Base-by-base conservation (phyloP, 2,329 filamentous ascomycete species). In the Aspergillus sp. region DNA sequence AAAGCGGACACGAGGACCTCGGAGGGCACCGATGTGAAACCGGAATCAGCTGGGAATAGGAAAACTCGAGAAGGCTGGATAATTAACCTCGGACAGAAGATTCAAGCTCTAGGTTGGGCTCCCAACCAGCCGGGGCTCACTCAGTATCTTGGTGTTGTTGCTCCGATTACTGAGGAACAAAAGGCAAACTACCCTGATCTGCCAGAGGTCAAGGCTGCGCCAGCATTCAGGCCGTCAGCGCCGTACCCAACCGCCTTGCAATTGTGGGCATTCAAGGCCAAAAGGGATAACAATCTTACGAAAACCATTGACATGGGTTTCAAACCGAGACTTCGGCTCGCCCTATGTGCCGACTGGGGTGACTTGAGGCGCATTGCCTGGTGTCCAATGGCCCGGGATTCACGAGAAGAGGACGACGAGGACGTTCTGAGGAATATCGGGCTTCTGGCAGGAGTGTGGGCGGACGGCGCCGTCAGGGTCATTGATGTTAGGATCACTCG, bases 311-410 rank as follows among this genome's bases (percentile, higher is more conserved):
- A 74, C 44, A 59, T 60, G 41, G 48, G 44, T 1, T 44, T 37
- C 6, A 44, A 58, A 11, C 74, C 75, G 3, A 48, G 51, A 27
- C 57, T 78, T 26, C 57, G 58, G 15, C 43, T 68, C 22, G 66
- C 71, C 3, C 49, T 78, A n/a, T 75, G 72, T 42, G 67, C 68
- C 2, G 61, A 73, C 14, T 76, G 72, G 66, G 75, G 74, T 2
- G 64, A 71, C 35, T 53, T 75, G 12, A 70, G 65, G 40, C 57
- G 64, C 6, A 55, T 79, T 16, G 61, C 66, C 37, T 80, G 74
- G 74, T 75, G 72, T 49, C 71, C 71, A 8, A 55, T 70, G 29
- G 47, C 51, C 20, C 55, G 57, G 29, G 48, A 41, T 25, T 32
- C 39, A n/a, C 42, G 54, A 14, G 41, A 53, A 1, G 44, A 55